Percentiles rank a stretch among this genome's conserved stretches.
Conservation (phyloP, 345 rosid species). For the Dipteronia dyeriana region DNA sequence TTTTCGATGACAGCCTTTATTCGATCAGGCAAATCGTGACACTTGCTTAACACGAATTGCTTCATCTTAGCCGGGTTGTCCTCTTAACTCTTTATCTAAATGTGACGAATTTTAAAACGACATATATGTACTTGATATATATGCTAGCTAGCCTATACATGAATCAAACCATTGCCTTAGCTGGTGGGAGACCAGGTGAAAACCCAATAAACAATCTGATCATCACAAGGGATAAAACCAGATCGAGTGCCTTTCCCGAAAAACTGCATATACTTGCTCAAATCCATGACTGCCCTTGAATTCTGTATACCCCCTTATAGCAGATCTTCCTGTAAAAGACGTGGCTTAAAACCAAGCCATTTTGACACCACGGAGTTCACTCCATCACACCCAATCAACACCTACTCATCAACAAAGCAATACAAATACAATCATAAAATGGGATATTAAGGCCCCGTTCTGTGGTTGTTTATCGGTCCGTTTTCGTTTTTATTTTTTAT, state of each 20-base stretch:
- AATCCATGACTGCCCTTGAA: conserved; percentile 40
- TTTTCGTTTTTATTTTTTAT: too few relatives aligned
- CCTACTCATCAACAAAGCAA: conserved; percentile 26
- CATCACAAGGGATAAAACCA: conserved; percentile 43
- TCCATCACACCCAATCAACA: conserved; percentile 74
- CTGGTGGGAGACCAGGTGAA: conserved; percentile 29
- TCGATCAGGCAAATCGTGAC: conserved; percentile 36
- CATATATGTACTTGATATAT: background rate
- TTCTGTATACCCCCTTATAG: conserved; percentile 49
- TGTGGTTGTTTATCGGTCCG: too few relatives aligned
- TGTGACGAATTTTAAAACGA: background rate
- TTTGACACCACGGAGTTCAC: conserved; percentile 65
- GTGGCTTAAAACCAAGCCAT: conserved; percentile 60
- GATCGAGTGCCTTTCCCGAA: conserved; percentile 41
- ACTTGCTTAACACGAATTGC: conserved; percentile 45
- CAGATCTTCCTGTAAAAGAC: conserved; percentile 39
- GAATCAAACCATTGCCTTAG: conserved; percentile 24
- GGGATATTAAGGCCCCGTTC: too few relatives aligned
- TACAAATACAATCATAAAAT: background rate
- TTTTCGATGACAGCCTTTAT: conserved; percentile 40
- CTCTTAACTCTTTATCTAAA: conserved; percentile 28
- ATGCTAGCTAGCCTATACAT: background rate
- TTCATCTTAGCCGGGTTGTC: conserved; percentile 37
- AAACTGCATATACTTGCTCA: conserved; percentile 21
- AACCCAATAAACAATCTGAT: conserved; percentile 32